A percentile compares a stretch with the other conserved stretches of the same genome.
Evolutionary conservation across 805 yeast genomes (phyloP).

Genomic region (Metschnikowia cerradonensis): DNA sequence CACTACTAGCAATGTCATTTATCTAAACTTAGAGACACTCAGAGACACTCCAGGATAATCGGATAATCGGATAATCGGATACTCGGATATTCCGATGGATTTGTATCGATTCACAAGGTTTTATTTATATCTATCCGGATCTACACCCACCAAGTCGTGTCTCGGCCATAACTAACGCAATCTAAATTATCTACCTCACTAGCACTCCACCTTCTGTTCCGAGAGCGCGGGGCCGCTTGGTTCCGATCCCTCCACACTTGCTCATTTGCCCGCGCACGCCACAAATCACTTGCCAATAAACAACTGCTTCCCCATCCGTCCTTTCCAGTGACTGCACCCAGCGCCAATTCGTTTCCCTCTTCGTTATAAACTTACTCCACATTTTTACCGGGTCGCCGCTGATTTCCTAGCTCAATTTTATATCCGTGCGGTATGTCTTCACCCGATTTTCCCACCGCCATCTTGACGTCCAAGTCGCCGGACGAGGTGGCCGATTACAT

Average conservation of each 20-base stretch:
- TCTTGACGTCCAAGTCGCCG: constrained; percentile 41
- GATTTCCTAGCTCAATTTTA: neutral
- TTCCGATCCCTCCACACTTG: neutral
- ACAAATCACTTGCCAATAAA: neutral
- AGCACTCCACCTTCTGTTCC: no score
- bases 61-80: no score
- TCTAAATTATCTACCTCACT: no score
- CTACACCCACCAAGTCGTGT: no score
- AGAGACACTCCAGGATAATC: no score
- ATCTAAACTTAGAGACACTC: no score
- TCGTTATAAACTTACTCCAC: neutral
- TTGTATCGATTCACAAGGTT: no score
- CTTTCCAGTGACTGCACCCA: neutral
- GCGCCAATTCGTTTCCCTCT: neutral
- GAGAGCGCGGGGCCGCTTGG: neutral
- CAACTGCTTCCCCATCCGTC: neutral
- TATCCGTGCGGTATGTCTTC: constrained; percentile 11
- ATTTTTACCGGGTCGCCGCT: neutral
- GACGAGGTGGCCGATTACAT: constrained; percentile 38
- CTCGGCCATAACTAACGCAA: no score
- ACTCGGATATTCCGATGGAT: no score
- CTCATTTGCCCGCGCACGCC: constrained; percentile 4
- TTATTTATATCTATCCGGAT: no score
- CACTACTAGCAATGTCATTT: no score
- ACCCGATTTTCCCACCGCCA: constrained; percentile 29